phyloP scores from a whole-genome alignment of 352 stramenopile species.

The Phytophthora parvispora region DNA sequence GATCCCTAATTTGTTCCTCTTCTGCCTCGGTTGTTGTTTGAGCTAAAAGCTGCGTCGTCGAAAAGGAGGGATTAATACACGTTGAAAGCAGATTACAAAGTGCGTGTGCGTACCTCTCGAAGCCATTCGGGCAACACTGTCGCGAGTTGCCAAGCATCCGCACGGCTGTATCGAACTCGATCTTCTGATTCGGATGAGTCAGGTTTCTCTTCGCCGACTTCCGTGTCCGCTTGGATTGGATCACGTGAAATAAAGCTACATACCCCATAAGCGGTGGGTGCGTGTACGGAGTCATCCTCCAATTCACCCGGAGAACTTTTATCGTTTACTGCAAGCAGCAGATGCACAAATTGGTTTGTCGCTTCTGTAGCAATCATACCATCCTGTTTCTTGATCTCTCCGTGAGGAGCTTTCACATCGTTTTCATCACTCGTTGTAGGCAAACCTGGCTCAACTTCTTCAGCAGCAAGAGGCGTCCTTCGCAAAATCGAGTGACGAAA shows the following conservation, averaged over 20 bases:
- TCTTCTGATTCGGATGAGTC: not conserved
- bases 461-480: not conserved
- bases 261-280: not conserved
- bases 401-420: not conserved
- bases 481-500: slow-evolving; percentile 40
- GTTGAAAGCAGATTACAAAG: not conserved
- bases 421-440: not conserved
- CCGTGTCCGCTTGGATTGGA: slow-evolving; percentile 1
- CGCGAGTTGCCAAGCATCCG: slow-evolving; percentile 21
- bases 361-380: not conserved
- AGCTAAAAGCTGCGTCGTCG: slow-evolving; percentile 18
- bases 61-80: not conserved
- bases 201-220: not conserved
- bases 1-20: slow-evolving; percentile 20
- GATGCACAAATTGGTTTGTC: slow-evolving; percentile 26
- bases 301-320: not conserved
- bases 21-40: slow-evolving; percentile 27
- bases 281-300: not conserved
- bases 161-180: slow-evolving; percentile 11
- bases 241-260: slow-evolving; percentile 31
- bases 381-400: not conserved
- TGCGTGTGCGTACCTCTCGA: slow-evolving; percentile 18
- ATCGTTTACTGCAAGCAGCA: slow-evolving; percentile 9
- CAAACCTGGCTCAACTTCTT: not conserved
- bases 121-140: slow-evolving; percentile 27